phyloP scores from a whole-genome alignment of 2,329 filamentous ascomycete species.

The Epichloe scottii region DNA sequence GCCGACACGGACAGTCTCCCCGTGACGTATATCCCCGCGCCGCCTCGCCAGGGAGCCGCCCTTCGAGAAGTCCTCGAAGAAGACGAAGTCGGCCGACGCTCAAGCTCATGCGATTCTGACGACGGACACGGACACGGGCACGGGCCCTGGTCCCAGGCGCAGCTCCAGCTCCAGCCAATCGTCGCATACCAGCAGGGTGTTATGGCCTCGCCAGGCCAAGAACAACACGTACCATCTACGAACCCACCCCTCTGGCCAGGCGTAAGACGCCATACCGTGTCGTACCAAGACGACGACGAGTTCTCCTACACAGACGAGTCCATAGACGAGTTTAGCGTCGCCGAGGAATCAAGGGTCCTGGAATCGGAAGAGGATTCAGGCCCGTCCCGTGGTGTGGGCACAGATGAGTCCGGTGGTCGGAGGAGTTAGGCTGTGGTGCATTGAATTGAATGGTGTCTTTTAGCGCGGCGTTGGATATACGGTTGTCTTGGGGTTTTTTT shows the following conservation, averaged over 20 bases:
- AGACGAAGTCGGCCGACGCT: slow-evolving; percentile 24
- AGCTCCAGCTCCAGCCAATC: too few species aligned
- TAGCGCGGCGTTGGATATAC: slow-evolving; percentile 1
- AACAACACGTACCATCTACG: slow-evolving; percentile 16
- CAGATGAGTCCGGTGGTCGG: background rate
- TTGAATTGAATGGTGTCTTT: background rate
- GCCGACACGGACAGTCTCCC: slow-evolving; percentile 43
- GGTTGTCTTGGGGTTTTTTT: background rate
- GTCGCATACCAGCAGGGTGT: background rate
- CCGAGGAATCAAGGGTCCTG: background rate
- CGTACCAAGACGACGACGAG: slow-evolving; percentile 23
- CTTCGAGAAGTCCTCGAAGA: slow-evolving; percentile 45
- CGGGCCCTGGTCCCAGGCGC: too few species aligned
- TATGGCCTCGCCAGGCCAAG: slow-evolving; percentile 9
- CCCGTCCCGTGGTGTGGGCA: background rate
- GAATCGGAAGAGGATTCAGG: slow-evolving; percentile 1
- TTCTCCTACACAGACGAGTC: slow-evolving; percentile 13
- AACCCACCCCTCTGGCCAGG: slow-evolving; percentile 33
- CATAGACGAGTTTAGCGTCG: slow-evolving; percentile 11
- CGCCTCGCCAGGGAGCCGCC: slow-evolving; percentile 42
- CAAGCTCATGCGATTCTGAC: slow-evolving; percentile 5
- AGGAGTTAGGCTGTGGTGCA: background rate
- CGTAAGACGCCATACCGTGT: slow-evolving; percentile 18
- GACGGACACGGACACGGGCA: background rate
- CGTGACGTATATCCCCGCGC: slow-evolving; percentile 49